These are phyloP conservation scores for Pleurotus eryngii DNA, from an alignment of 768 basidiomycete genomes.

Conservation along the genomic window DNA sequence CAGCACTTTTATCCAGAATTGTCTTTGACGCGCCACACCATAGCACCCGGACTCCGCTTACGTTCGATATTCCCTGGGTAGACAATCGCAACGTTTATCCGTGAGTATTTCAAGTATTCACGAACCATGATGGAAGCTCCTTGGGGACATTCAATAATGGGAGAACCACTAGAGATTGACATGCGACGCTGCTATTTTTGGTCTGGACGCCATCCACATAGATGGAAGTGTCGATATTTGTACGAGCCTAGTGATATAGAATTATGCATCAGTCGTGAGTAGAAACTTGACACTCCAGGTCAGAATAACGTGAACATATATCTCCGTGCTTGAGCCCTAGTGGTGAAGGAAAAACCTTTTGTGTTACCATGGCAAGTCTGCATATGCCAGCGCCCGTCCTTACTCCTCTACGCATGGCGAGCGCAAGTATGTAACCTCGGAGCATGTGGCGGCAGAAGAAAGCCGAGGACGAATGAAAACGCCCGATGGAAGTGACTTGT, in stretches of 20 bases:
- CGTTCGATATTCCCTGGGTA: too few species aligned
- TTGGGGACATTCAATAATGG: too few species aligned
- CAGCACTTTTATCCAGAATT: too few species aligned
- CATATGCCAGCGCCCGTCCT: conserved; percentile 6
- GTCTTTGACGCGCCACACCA: background rate
- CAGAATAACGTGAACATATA: background rate
- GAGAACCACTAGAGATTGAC: too few species aligned
- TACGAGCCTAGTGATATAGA: background rate
- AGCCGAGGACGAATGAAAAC: background rate
- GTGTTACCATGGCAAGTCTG: background rate
- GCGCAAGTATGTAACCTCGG: background rate
- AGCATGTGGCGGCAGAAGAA: background rate
- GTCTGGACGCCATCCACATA: background rate
- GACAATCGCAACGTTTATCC: too few species aligned
- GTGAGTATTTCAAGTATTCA: too few species aligned
- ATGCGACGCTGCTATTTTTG: background rate
- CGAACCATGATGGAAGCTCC: too few species aligned
- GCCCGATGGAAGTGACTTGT: background rate
- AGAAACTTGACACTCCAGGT: background rate
- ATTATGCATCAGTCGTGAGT: background rate
- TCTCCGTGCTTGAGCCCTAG: background rate
- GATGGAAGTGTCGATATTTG: background rate
- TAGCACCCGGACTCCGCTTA: background rate
- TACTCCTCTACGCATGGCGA: background rate
- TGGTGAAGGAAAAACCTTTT: background rate